Evolutionary conservation across 208 protist species (phyloP).

Genomic region (Acanthamoeba triangularis): DNA sequence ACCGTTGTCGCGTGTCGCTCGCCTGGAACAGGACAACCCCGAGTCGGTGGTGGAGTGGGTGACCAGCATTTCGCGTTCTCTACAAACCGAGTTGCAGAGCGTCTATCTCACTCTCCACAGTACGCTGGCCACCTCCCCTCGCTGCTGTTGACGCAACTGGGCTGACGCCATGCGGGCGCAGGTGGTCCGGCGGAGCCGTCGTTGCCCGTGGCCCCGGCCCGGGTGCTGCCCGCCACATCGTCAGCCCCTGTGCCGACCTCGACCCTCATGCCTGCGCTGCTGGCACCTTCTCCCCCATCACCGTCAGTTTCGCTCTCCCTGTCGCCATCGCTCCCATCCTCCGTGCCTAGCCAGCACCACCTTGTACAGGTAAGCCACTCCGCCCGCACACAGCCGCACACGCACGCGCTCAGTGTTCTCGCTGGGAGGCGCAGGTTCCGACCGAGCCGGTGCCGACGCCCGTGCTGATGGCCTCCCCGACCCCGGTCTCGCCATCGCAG

Average conservation of each 20-base stretch:
- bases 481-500: neutral
- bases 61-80: constrained; percentile 49
- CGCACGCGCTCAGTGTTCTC: too few relatives aligned
- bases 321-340: neutral
- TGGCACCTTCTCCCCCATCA: neutral
- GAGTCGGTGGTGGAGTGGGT: constrained; percentile 48
- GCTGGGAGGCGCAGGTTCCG: too few relatives aligned
- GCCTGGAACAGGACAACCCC: neutral
- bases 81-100: constrained; percentile 59
- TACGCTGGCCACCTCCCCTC: neutral
- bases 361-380: neutral
- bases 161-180: neutral
- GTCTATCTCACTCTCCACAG: constrained; percentile 34
- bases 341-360: neutral
- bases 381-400: neutral
- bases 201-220: neutral
- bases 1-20: neutral
- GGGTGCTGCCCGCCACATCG: neutral
- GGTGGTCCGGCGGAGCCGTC: neutral
- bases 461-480: neutral
- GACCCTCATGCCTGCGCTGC: neutral
- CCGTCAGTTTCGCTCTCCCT: neutral
- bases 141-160: neutral
- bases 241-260: neutral
- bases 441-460: neutral